Conservation (phyloP, 129 eudicot species). For the Centrapalus pauciflorus region DNA sequence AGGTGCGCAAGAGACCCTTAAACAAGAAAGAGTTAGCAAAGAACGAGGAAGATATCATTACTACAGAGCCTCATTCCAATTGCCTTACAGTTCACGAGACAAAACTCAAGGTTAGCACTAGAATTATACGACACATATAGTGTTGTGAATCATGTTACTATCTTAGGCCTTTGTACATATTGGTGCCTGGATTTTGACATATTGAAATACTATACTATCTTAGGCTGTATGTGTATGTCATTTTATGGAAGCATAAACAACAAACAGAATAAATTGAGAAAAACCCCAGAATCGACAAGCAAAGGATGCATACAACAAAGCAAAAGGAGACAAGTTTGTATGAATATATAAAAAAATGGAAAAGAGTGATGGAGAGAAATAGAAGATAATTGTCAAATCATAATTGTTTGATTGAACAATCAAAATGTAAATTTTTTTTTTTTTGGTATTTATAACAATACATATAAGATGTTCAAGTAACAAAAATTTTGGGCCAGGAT, state of each 20-base stretch:
- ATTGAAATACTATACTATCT: not conserved
- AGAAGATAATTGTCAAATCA: conserved; percentile 3
- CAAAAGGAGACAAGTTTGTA: conserved; percentile 11
- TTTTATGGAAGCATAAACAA: not conserved
- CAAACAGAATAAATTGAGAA: not conserved
- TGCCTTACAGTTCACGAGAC: conserved; percentile 85
- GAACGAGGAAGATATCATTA: conserved; percentile 90
- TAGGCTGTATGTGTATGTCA: not conserved
- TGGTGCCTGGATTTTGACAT: not conserved
- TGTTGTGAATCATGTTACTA: not conserved
- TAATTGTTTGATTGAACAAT: not conserved
- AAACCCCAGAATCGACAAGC: not conserved
- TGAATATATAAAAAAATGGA: not conserved
- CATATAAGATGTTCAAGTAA: not conserved
- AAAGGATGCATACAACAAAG: conserved; percentile 2
- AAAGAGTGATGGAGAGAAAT: not conserved
- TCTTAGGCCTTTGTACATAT: not conserved
- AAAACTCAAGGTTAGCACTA: conserved; percentile 74
- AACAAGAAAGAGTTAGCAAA: conserved; percentile 89
- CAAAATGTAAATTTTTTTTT: not conserved
- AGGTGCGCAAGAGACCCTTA: conserved; percentile 97
- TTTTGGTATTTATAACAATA: not conserved
- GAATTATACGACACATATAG: not conserved
- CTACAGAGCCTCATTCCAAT: conserved; percentile 52
- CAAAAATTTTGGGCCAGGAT: too few species aligned